Conservation (phyloP, 2,329 filamentous ascomycete genomes). For the Paecilomyces dactylethromorphus region DNA sequence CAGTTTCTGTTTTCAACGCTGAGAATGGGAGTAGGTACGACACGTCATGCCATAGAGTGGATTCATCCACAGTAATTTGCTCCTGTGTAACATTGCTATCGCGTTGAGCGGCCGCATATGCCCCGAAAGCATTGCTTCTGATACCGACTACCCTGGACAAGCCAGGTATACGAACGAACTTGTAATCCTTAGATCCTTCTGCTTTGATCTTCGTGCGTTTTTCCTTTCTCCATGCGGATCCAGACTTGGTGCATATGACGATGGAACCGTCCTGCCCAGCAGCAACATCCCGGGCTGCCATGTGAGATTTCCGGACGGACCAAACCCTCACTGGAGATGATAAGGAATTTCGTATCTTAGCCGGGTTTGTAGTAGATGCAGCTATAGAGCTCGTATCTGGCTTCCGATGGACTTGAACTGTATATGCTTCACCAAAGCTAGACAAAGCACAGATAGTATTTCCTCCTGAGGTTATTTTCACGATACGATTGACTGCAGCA, state of each 20-base stretch:
- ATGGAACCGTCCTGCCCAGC: conserved; percentile 91
- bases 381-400: conserved; percentile 53
- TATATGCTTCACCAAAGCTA: conserved; percentile 78
- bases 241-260: conserved; percentile 86
- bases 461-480: conserved; percentile 73
- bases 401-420: conserved; percentile 66
- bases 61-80: conserved; percentile 60
- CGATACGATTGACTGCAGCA: conserved; percentile 59
- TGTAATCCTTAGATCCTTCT: conserved; percentile 77
- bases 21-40: conserved; percentile 62
- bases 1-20: conserved; percentile 46
- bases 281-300: conserved; percentile 78
- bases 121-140: conserved; percentile 80
- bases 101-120: conserved; percentile 79
- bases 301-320: conserved; percentile 76
- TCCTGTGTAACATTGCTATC: conserved; percentile 76
- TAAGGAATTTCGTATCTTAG: conserved; percentile 78
- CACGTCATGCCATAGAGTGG: conserved; percentile 68
- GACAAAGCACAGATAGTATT: conserved; percentile 89
- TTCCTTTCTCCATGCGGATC: conserved; percentile 85
- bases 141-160: conserved; percentile 80
- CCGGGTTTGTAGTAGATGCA: conserved; percentile 83
- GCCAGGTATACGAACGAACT: conserved; percentile 84
- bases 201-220: conserved; percentile 76
- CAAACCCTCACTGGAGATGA: conserved; percentile 76